Percentiles rank a stretch among this genome's conserved stretches.
phyloP scores from a whole-genome alignment of 2,329 filamentous ascomycete genomes.

The Rhinocladiella similis region DNA sequence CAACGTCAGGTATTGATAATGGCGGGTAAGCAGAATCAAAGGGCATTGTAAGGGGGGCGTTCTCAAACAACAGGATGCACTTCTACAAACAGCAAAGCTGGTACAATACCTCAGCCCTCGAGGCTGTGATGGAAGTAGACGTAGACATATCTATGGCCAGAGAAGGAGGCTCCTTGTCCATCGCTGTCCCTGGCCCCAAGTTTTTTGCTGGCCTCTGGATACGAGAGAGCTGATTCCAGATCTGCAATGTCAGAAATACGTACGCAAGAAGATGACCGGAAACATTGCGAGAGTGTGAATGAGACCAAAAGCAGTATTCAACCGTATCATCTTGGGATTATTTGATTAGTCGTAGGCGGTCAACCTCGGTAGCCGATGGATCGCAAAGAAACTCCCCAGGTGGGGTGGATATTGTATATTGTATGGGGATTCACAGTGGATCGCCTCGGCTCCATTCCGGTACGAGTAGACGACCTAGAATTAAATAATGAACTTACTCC shows the following conservation, averaged over 20 bases:
- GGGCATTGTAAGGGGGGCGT: constrained; percentile 57
- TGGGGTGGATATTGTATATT: no score
- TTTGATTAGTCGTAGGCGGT: no score
- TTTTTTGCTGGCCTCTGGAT: no score
- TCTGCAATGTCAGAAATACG: background rate
- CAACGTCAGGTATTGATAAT: constrained; percentile 69
- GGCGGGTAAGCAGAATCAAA: constrained; percentile 63
- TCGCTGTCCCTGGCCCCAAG: no score
- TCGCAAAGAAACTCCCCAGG: no score
- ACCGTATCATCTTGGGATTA: no score
- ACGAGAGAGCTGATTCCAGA: no score
- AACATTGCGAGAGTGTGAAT: background rate
- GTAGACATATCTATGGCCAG: background rate
- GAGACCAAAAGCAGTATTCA: background rate
- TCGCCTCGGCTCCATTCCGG: no score
- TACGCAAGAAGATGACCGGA: background rate
- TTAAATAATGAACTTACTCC: no score
- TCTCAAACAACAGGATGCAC: background rate
- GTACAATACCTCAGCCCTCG: background rate
- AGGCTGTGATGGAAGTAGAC: background rate
- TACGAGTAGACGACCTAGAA: no score
- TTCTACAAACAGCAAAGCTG: no score
- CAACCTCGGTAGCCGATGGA: background rate
- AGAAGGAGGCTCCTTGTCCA: background rate
- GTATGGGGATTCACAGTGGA: no score